Percentiles rank a stretch among this genome's conserved stretches.
Conservation (phyloP, 2,329 filamentous ascomycete species). For the Anthostomella pinea region DNA sequence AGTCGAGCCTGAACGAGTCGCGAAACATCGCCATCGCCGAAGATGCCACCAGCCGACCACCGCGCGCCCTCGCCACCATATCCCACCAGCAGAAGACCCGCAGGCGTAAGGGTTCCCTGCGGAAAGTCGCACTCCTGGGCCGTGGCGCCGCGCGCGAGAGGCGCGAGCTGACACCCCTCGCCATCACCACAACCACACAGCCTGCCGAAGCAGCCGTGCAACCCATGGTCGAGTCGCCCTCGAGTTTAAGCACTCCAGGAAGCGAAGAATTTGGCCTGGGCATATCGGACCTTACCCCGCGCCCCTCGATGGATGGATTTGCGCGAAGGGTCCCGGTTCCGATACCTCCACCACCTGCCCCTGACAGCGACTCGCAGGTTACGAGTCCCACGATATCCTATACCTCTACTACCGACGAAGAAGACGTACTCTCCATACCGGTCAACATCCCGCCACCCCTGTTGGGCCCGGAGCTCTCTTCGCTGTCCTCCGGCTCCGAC, state of each 20-base stretch:
- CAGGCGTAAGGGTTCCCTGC: slow-evolving; percentile 76
- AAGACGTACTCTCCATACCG: slow-evolving; percentile 67
- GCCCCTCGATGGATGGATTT: slow-evolving; percentile 46
- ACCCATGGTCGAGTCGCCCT: slow-evolving; percentile 19
- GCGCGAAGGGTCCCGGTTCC: slow-evolving; percentile 34
- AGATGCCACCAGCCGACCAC: slow-evolving; percentile 20
- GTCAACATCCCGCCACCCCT: slow-evolving; percentile 42
- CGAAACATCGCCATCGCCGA: slow-evolving; percentile 7
- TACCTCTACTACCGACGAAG: slow-evolving; percentile 79
- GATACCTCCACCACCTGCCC: slow-evolving; percentile 20
- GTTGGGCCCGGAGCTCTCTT: slow-evolving; percentile 38
- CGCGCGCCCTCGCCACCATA: slow-evolving; percentile 31
- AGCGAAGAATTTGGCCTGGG: slow-evolving; percentile 43
- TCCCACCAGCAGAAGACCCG: slow-evolving; percentile 53
- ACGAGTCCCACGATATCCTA: slow-evolving; percentile 58
- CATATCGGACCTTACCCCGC: slow-evolving; percentile 45
- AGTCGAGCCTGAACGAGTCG: slow-evolving; percentile 27
- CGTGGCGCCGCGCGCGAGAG: slow-evolving; percentile 64
- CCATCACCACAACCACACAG: slow-evolving; percentile 37
- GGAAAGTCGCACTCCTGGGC: slow-evolving; percentile 81
- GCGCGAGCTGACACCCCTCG: slow-evolving; percentile 48
- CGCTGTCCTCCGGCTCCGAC: slow-evolving; percentile 57
- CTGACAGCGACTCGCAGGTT: slow-evolving; percentile 28
- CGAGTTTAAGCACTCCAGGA: slow-evolving; percentile 8
- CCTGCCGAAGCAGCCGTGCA: slow-evolving; percentile 18